A percentile compares a stretch with the other conserved stretches of the same genome.
These are phyloP conservation scores for Vaccinium vitisidaea DNA, from an alignment of 148 eudicot genomes.

Conservation along the genomic window DNA sequence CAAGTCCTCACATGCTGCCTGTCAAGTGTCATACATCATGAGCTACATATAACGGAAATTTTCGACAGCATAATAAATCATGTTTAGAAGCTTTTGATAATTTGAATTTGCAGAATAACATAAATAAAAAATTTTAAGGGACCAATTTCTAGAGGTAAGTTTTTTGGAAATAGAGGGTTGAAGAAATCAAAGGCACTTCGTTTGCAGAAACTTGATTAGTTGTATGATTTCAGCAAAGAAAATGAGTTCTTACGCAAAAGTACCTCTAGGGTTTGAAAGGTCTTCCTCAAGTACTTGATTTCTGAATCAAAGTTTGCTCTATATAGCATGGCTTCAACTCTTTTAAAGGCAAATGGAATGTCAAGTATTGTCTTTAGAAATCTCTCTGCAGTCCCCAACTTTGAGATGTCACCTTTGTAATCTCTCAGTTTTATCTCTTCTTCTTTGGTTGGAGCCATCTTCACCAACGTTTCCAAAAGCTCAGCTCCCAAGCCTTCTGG, in stretches of 20 bases:
- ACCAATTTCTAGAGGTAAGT: background rate
- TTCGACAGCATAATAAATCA: background rate
- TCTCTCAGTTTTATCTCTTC: constrained; percentile 86
- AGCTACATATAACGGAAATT: constrained; percentile 9
- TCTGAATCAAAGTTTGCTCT: constrained; percentile 86
- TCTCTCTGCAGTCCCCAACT: constrained; percentile 85
- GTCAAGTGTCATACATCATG: constrained; percentile 19
- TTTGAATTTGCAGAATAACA: background rate
- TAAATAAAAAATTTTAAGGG: background rate
- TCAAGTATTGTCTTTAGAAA: constrained; percentile 86
- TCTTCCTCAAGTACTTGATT: constrained; percentile 68
- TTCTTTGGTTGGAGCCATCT: constrained; percentile 98
- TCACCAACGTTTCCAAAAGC: constrained; percentile 82
- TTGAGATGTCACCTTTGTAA: constrained; percentile 71
- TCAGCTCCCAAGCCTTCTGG: constrained; percentile 79
- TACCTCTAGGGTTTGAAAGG: constrained; percentile 88
- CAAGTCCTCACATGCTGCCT: constrained; percentile 84
- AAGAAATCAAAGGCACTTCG: background rate
- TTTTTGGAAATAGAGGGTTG: background rate
- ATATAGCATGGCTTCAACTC: constrained; percentile 94
- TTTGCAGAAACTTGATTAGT: background rate
- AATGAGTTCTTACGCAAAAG: constrained; percentile 1
- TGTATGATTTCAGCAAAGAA: background rate
- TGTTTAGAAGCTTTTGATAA: background rate
- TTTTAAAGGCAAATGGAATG: constrained; percentile 84